phyloP scores from a whole-genome alignment of 805 yeast species.

The Cyberlindnera maclurae region DNA sequence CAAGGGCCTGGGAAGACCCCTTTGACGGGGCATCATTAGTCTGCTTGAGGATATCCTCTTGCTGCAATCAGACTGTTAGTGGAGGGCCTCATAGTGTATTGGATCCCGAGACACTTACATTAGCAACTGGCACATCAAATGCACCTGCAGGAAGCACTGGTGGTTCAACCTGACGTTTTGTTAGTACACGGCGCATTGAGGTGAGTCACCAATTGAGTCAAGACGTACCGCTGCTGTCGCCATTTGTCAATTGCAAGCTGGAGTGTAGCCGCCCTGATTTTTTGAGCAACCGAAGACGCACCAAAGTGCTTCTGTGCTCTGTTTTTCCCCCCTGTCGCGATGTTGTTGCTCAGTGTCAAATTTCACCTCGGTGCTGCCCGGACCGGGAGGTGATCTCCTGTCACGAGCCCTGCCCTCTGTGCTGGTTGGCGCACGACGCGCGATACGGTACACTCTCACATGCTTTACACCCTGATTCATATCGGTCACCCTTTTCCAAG shows the following conservation, averaged over 20 bases:
- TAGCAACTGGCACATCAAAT: conserved; percentile 12
- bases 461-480: too few species aligned
- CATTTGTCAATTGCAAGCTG: neutral
- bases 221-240: conserved; percentile 4
- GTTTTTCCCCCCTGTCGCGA: too few species aligned
- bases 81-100: neutral
- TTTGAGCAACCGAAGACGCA: too few species aligned
- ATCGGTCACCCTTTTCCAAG: too few species aligned
- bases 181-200: neutral
- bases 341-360: too few species aligned
- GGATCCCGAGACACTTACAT: conserved; percentile 9
- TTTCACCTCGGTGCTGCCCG: too few species aligned
- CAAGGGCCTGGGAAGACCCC: conserved; percentile 10
- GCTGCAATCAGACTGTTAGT: conserved; percentile 13
- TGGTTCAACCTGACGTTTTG: conserved; percentile 7
- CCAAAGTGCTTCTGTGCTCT: too few species aligned
- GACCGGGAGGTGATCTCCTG: too few species aligned
- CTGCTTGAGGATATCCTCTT: conserved; percentile 15
- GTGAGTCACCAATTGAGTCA: neutral
- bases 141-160: conserved; percentile 17
- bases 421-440: too few species aligned
- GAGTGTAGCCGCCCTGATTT: too few species aligned
- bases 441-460: too few species aligned
- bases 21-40: conserved; percentile 3
- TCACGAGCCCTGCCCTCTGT: too few species aligned